Evolutionary conservation across 1,284 basidiomycete genomes (phyloP).

Genomic region (Rhodotorula sp.): DNA sequence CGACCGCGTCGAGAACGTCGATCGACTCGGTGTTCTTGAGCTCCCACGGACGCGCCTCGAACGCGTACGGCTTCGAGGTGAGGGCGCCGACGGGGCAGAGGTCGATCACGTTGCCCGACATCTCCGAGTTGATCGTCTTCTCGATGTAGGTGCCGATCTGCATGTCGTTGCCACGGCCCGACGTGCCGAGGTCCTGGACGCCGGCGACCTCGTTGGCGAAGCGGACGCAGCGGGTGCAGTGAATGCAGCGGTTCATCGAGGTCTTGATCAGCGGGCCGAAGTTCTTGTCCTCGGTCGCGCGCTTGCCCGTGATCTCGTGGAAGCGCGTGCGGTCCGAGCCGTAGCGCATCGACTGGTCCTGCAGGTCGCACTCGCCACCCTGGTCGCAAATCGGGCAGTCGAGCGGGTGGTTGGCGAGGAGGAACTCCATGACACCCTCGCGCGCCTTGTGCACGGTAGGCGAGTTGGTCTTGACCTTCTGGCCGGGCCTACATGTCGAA

Average conservation of each 20-base stretch:
- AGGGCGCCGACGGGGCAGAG: constrained; percentile 96
- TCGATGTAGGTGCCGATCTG: constrained; percentile 99
- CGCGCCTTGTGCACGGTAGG: constrained; percentile 93
- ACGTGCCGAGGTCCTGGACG: constrained; percentile 95
- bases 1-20: constrained; percentile 97
- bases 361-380: constrained; percentile 86
- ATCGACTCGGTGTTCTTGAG: constrained; percentile 97
- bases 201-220: constrained; percentile 99
- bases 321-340: constrained; percentile 95
- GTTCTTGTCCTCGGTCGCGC: constrained; percentile 98
- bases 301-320: constrained; percentile 97
- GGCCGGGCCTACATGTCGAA: constrained; percentile 61
- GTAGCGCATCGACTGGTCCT: constrained; percentile 99
- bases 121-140: constrained; percentile 95
- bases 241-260: constrained; percentile 99
- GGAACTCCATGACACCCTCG: constrained; percentile 98
- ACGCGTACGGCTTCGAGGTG: constrained; percentile 97
- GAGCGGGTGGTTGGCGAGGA: constrained; percentile 94
- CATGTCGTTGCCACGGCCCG: constrained; percentile 95
- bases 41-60: constrained; percentile 97
- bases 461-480: constrained; percentile 94
- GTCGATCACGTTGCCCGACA: constrained; percentile 97
- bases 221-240: constrained; percentile 98
- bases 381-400: constrained; percentile 98
- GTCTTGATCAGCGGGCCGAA: constrained; percentile 98